These are phyloP conservation scores for Colletotrichum tanaceti DNA, from an alignment of 2,329 filamentous ascomycete species.

Conservation along the genomic window DNA sequence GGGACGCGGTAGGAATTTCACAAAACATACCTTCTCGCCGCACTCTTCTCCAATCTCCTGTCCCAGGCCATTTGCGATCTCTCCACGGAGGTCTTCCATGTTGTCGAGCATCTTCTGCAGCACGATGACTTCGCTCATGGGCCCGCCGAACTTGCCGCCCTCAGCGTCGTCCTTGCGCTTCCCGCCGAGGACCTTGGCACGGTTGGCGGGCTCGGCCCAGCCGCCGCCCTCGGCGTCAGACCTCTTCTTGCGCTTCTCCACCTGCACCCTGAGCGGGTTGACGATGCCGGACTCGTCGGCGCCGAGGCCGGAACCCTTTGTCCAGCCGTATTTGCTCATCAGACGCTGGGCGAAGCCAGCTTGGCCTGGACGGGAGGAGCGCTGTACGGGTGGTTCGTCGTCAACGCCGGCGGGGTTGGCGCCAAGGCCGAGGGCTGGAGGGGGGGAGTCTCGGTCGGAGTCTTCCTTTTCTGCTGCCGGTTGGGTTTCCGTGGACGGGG, in stretches of 20 bases:
- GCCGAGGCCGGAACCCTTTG: slow-evolving; percentile 86
- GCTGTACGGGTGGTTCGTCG: slow-evolving; percentile 53
- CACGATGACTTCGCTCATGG: slow-evolving; percentile 85
- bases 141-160: slow-evolving; percentile 67
- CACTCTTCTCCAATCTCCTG: slow-evolving; percentile 98
- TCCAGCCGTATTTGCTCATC: slow-evolving; percentile 95
- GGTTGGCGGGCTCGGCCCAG: slow-evolving; percentile 75
- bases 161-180: slow-evolving; percentile 61
- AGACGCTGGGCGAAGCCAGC: slow-evolving; percentile 87
- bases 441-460: slow-evolving; percentile 56
- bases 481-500: slow-evolving; percentile 53
- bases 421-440: slow-evolving; percentile 64
- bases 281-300: slow-evolving; percentile 85
- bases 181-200: slow-evolving; percentile 85
- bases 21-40: slow-evolving; percentile 72
- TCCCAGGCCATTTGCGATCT: slow-evolving; percentile 80
- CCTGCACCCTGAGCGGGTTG: slow-evolving; percentile 82
- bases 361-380: slow-evolving; percentile 79
- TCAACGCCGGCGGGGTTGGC: slow-evolving; percentile 50
- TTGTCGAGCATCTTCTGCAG: slow-evolving; percentile 87
- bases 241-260: slow-evolving; percentile 86
- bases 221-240: slow-evolving; percentile 83
- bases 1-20: neutral
- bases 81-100: slow-evolving; percentile 79
- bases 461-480: slow-evolving; percentile 51